Percentiles rank a stretch among this genome's conserved stretches.
Evolutionary conservation across 176 grass and related monocot genomes (phyloP).

Genomic region (Juncus inflexus): DNA sequence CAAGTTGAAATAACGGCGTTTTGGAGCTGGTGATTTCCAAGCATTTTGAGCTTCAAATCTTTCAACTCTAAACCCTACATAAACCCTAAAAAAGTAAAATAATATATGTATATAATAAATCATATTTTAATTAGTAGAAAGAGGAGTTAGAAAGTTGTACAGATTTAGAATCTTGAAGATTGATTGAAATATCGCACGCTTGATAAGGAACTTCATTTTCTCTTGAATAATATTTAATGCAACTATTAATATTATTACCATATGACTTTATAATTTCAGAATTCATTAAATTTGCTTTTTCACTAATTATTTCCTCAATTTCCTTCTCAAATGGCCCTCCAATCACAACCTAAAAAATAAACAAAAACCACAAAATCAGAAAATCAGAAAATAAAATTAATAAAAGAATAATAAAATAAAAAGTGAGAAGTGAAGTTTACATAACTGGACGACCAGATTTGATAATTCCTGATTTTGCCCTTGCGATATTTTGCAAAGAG

Average conservation of each 20-base stretch:
- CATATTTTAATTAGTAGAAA: constrained; percentile 20
- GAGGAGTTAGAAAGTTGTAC: constrained; percentile 31
- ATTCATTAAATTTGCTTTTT: constrained; percentile 56
- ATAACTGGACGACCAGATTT: constrained; percentile 79
- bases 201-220: constrained; percentile 53
- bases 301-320: constrained; percentile 58
- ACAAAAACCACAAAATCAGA: constrained; percentile 5
- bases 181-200: constrained; percentile 52
- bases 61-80: constrained; percentile 50
- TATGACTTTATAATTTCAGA: constrained; percentile 39
- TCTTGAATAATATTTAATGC: constrained; percentile 48
- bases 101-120: neutral
- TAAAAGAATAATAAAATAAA: neutral
- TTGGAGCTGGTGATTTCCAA: constrained; percentile 64
- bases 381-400: constrained; percentile 1
- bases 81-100: constrained; percentile 1
- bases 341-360: constrained; percentile 69
- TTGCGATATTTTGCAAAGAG: constrained; percentile 72
- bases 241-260: constrained; percentile 40
- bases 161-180: constrained; percentile 41
- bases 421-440: constrained; percentile 31
- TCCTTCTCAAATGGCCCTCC: constrained; percentile 50
- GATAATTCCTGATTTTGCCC: constrained; percentile 95
- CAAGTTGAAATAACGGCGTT: constrained; percentile 70
- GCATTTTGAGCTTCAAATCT: constrained; percentile 62